phyloP scores from a whole-genome alignment of 129 eudicot species.

The Tagetes erecta region DNA sequence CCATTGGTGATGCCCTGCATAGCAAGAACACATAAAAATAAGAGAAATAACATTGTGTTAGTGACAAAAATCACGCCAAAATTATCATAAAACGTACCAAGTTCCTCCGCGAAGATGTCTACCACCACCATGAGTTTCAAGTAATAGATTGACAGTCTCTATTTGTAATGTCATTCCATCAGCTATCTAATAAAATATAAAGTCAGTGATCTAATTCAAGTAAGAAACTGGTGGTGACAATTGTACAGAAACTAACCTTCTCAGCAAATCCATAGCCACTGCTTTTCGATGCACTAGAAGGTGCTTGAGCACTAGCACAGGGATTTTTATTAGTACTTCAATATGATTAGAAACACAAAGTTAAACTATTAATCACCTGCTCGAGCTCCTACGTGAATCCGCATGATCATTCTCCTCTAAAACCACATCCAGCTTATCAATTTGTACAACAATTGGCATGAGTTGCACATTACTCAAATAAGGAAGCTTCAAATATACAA shows the following conservation, averaged over 20 bases:
- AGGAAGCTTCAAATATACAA: constrained; percentile 65
- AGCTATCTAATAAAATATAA: constrained; percentile 60
- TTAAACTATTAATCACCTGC: constrained; percentile 53
- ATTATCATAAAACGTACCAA: constrained; percentile 45
- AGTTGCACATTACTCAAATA: constrained; percentile 81
- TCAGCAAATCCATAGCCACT: constrained; percentile 89
- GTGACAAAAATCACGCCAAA: constrained; percentile 12
- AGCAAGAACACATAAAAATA: constrained; percentile 15
- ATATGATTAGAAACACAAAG: not conserved
- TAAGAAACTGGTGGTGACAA: constrained; percentile 4
- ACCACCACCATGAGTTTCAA: constrained; percentile 89
- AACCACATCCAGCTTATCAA: constrained; percentile 85
- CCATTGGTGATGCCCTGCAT: constrained; percentile 91
- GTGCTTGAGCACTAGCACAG: constrained; percentile 44
- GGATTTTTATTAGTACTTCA: constrained; percentile 1
- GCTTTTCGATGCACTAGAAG: constrained; percentile 54
- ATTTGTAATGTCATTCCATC: constrained; percentile 96
- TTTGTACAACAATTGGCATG: constrained; percentile 77
- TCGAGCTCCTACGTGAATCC: constrained; percentile 47
- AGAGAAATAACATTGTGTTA: not conserved
- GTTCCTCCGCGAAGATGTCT: constrained; percentile 64
- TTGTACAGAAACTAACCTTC: constrained; percentile 50
- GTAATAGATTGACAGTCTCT: constrained; percentile 66
- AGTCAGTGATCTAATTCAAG: constrained; percentile 8
- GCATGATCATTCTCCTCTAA: constrained; percentile 74